Base-by-base conservation (phyloP, 2,329 filamentous ascomycete genomes). In the Alternaria panax region DNA sequence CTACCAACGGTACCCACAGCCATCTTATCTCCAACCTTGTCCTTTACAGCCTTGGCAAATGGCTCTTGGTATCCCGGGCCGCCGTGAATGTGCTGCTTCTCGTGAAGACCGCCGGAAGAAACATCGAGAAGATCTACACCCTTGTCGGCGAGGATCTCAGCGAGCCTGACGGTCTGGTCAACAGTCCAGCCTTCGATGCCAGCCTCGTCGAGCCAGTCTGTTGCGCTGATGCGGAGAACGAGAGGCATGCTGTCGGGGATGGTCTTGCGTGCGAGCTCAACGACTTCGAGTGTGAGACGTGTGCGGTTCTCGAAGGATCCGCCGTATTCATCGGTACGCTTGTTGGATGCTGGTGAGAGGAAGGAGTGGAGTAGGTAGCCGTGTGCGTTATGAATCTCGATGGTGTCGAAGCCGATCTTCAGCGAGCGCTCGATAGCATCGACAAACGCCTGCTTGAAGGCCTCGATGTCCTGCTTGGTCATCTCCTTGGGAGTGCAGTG, bases 51-150 rank as follows among this genome's bases (percentile, higher is more conserved):
- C 46, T 87, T 86, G 0, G 92, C 90, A 54, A 95, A 87, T 40
- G 88, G 87, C 22, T 88, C 85, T 81, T 96, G 93, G 82, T 91
- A 94, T 0, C 83, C 89, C 1, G 88, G 87, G 43, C 86, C 84
- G 12, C 83, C 70, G 20, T 83, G 80, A 64, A 92, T 86, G 73
- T 87, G 81, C 73, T 91, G 88, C 43, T 78, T 75, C 34, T 82
- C 77, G 73, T 88, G 85, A 74, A 91, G 90, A 38, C 91, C 93
- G 32, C 88, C 92, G 1, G 88, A 89, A 68, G 89, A 92, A 57
- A 96, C 87, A 75, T 97, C 93, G 28, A 97, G 83, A 16, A 96
- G 81, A 75, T 97, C 93, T 42, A 97, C 85, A 28, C 93, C 93
- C 12, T 84, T 82, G 0, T 85, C 86, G 0, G 91, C 90, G 1